Evolutionary conservation across 2,329 filamentous ascomycete genomes (phyloP).

Genomic region (Hirsutella minnesotensis): DNA sequence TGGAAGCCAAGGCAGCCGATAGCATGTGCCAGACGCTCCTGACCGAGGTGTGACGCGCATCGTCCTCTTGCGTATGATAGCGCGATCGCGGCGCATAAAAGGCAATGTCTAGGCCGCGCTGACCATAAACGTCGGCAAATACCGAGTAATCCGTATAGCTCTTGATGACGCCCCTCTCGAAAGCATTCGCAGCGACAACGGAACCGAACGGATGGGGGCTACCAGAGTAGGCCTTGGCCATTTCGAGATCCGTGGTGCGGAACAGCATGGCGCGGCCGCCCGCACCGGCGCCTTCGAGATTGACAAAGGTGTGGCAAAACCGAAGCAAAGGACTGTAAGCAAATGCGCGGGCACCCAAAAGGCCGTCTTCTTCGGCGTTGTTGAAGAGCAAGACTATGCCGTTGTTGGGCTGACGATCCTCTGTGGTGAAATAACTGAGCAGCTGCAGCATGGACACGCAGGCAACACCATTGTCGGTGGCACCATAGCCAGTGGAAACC

Average conservation of each 20-base stretch:
- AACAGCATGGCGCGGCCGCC: conserved; percentile 83
- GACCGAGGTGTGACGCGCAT: conserved; percentile 63
- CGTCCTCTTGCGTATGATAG: conserved; percentile 89
- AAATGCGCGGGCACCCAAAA: conserved; percentile 80
- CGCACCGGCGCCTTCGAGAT: conserved; percentile 88
- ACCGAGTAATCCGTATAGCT: conserved; percentile 87
- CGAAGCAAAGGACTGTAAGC: conserved; percentile 69
- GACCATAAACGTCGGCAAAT: conserved; percentile 64
- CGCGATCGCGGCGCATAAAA: conserved; percentile 78
- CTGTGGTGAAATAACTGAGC: conserved; percentile 70
- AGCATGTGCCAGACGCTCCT: conserved; percentile 88
- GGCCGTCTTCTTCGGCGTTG: conserved; percentile 88
- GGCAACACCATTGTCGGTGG: conserved; percentile 87
- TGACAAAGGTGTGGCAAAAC: conserved; percentile 80
- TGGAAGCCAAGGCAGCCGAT: conserved; percentile 66
- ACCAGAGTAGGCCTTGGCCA: conserved; percentile 65
- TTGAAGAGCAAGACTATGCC: conserved; percentile 82
- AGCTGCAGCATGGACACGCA: conserved; percentile 80
- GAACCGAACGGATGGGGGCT: conserved; percentile 70
- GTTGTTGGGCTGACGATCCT: conserved; percentile 59
- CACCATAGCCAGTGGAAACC: conserved; percentile 83
- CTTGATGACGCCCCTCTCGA: conserved; percentile 63
- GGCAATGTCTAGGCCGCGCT: conserved; percentile 82
- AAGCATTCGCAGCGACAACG: conserved; percentile 73
- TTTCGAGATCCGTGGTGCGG: conserved; percentile 74